Evolutionary conservation across 2,329 filamentous ascomycete genomes (phyloP).

Genomic region (Thielaviopsis euricoi): DNA sequence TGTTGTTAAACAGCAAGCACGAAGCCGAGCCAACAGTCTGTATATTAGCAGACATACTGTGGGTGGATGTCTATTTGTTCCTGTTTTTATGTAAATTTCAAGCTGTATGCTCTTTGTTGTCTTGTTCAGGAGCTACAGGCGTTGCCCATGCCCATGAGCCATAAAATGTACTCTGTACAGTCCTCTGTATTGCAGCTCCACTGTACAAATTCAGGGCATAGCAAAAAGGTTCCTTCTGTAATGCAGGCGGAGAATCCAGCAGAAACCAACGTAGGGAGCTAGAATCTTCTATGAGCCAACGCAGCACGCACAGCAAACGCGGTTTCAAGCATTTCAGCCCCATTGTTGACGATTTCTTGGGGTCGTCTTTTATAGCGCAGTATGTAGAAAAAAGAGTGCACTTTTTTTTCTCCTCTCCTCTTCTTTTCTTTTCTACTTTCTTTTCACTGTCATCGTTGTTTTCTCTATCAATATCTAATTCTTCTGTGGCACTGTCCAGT

Average conservation of each 20-base stretch:
- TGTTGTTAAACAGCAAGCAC: too few species aligned
- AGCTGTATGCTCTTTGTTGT: too few species aligned
- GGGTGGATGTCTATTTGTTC: too few species aligned
- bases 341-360: background rate
- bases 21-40: too few species aligned
- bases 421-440: background rate
- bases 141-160: too few species aligned
- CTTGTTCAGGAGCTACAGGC: too few species aligned
- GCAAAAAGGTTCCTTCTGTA: background rate
- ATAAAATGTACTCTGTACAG: too few species aligned
- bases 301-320: background rate
- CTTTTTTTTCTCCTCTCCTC: background rate
- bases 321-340: too few species aligned
- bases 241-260: slow-evolving; percentile 2
- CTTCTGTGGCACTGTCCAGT: background rate
- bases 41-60: too few species aligned
- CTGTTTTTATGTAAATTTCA: too few species aligned
- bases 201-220: background rate
- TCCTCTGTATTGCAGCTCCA: background rate
- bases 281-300: slow-evolving; percentile 8
- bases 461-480: background rate
- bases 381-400: background rate
- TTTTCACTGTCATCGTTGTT: background rate
- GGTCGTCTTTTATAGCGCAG: background rate
- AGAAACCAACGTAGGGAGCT: slow-evolving; percentile 3